A percentile compares a stretch with the other conserved stretches of the same genome.
Conservation (phyloP, 768 basidiomycete genomes). For the Podaxis sp. region DNA sequence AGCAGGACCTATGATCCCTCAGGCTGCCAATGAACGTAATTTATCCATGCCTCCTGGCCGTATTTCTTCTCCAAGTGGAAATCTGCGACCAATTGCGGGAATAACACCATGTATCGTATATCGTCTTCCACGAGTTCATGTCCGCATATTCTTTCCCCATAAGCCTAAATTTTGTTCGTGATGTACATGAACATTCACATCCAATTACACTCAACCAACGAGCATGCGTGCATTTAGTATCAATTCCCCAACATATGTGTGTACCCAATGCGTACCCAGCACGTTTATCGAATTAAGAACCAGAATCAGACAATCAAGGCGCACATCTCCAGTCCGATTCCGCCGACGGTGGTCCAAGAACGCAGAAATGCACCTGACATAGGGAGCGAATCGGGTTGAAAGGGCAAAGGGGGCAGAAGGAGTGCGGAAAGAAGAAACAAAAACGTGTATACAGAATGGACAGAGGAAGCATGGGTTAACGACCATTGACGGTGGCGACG, state of each 20-base stretch:
- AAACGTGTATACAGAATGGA: background rate
- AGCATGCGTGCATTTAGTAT: background rate
- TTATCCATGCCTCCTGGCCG: background rate
- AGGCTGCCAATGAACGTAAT: background rate
- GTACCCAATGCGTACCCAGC: background rate
- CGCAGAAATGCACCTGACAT: background rate
- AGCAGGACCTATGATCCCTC: background rate
- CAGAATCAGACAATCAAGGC: background rate
- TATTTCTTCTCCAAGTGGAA: background rate
- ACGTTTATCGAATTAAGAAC: background rate
- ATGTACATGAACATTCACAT: background rate
- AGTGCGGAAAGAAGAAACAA: background rate
- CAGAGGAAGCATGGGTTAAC: conserved; percentile 24
- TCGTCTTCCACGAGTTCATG: background rate
- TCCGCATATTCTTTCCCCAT: background rate
- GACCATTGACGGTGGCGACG: conserved; percentile 69
- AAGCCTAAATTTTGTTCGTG: background rate
- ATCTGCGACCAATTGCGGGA: background rate
- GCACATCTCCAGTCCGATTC: background rate
- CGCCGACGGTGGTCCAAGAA: background rate
- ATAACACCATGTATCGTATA: background rate
- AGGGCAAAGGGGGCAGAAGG: background rate
- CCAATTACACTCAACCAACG: background rate
- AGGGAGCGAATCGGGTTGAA: background rate
- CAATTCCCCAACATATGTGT: background rate